phyloP scores from a whole-genome alignment of 78 protist genomes.

The Speleostelium caveatum region DNA sequence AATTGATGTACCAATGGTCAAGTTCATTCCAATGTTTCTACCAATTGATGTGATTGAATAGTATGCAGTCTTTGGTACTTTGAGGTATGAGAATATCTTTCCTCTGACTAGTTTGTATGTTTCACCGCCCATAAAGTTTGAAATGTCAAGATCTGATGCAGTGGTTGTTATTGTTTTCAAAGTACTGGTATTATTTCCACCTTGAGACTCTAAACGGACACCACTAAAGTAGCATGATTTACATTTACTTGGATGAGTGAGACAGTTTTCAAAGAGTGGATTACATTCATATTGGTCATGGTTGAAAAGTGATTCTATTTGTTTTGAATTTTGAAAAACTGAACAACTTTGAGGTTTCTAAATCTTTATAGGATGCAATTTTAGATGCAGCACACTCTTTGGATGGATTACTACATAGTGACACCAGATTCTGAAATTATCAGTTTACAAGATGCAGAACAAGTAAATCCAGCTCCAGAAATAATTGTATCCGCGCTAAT shows the following conservation, averaged over 20 bases:
- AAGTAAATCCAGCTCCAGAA: background rate
- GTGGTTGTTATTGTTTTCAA: no score
- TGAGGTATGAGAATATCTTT: background rate
- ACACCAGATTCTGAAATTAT: background rate
- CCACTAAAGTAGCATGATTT: background rate
- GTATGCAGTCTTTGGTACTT: background rate
- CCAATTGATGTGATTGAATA: background rate
- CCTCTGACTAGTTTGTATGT: background rate
- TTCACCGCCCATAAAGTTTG: background rate
- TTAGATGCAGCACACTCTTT: no score
- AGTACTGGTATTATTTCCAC: background rate
- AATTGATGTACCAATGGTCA: no score
- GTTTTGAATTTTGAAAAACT: no score
- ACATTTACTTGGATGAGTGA: background rate
- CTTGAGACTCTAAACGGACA: background rate
- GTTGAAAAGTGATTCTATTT: no score
- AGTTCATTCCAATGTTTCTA: background rate
- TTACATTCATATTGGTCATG: background rate
- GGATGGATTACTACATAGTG: background rate
- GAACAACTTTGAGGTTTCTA: no score
- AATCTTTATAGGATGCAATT: no score
- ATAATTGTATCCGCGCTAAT: background rate
- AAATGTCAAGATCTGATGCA: background rate
- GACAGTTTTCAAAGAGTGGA: background rate
- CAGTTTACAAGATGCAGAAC: background rate